Evolutionary conservation across 257 asterid species (phyloP).

Genomic region (Agastache rugosa): DNA sequence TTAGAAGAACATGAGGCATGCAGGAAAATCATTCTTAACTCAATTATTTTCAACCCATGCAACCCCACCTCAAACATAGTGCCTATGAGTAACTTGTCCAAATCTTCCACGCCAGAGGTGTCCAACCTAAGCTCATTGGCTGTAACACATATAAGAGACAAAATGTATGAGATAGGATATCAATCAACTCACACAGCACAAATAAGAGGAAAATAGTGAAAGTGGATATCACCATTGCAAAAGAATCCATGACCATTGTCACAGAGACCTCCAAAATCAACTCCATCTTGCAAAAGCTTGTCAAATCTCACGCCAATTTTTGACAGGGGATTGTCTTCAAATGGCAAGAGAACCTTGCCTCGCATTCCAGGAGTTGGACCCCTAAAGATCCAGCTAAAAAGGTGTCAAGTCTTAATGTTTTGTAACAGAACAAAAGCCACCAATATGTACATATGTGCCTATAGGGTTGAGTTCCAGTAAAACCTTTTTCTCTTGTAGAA

Average conservation of each 20-base stretch:
- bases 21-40: conserved; percentile 8
- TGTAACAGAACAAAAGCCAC: conserved; percentile 19
- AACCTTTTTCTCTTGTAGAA: too few species aligned
- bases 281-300: conserved; percentile 80
- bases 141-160: conserved; percentile 41
- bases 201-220: conserved; percentile 33
- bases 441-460: not conserved
- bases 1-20: conserved; percentile 23
- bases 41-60: conserved; percentile 18
- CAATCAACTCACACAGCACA: conserved; percentile 19
- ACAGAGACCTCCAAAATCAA: conserved; percentile 89
- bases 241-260: conserved; percentile 87
- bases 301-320: conserved; percentile 94
- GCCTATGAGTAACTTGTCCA: conserved; percentile 68
- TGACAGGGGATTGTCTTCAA: conserved; percentile 77
- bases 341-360: conserved; percentile 80
- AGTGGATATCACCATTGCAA: conserved; percentile 76
- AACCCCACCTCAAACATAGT: conserved; percentile 84
- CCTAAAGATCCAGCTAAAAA: conserved; percentile 57
- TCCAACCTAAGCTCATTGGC: conserved; percentile 82
- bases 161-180: conserved; percentile 23
- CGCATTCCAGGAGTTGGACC: conserved; percentile 85
- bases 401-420: conserved; percentile 30
- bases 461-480: too few species aligned
- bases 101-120: conserved; percentile 67